phyloP scores from a whole-genome alignment of 306 rosid species.

The Coriaria nepalensis region DNA sequence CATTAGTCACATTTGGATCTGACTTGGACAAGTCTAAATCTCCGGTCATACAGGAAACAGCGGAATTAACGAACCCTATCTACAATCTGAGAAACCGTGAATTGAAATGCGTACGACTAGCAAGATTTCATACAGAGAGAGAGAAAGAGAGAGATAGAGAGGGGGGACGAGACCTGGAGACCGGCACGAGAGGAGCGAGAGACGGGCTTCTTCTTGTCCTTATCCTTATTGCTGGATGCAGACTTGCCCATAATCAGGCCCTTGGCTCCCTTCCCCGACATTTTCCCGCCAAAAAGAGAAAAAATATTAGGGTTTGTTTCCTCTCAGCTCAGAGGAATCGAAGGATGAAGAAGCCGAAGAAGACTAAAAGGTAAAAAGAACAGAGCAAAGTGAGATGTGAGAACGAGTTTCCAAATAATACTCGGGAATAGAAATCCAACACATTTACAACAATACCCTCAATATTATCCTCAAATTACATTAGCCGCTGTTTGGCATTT shows the following conservation, averaged over 20 bases:
- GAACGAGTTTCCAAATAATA: neutral
- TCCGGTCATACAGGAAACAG: no score
- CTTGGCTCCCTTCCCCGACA: slow-evolving; percentile 6
- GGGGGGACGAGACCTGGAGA: neutral
- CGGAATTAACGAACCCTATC: no score
- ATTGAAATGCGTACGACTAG: no score
- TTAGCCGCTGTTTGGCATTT: no score
- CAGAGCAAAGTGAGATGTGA: neutral
- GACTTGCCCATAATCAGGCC: slow-evolving; percentile 6
- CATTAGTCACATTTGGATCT: no score
- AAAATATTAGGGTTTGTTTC: slow-evolving; percentile 1
- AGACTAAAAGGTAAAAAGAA: neutral
- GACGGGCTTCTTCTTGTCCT: slow-evolving; percentile 3
- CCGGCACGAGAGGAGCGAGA: slow-evolving; percentile 6
- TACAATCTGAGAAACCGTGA: no score
- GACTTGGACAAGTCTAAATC: no score
- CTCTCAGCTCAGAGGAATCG: neutral
- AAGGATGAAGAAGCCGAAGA: neutral
- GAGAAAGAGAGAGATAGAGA: neutral
- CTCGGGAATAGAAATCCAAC: no score
- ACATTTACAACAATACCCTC: no score
- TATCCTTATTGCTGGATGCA: neutral
- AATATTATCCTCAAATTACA: no score
- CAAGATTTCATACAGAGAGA: neutral
- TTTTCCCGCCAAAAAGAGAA: neutral